Conservation (phyloP, 139 green algal genomes). For the Trebouxia sp. region DNA sequence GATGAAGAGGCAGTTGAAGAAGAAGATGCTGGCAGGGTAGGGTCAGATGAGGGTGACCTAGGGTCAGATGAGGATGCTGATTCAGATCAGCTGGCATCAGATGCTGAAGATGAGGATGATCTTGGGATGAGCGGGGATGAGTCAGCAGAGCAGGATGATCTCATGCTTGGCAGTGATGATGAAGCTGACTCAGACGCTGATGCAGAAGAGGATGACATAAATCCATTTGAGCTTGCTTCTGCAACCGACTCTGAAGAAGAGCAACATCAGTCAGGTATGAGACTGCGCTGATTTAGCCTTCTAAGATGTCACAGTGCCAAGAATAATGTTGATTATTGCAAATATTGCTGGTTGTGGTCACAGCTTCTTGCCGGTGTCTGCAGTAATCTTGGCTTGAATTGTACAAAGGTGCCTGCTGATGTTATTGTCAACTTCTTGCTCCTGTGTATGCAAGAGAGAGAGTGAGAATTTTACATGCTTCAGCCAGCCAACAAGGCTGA, state of each 20-base stretch:
- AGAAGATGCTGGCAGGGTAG: not conserved
- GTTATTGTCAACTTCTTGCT: no score
- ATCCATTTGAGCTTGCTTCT: constrained; percentile 18
- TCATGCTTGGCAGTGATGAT: not conserved
- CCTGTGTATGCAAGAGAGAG: no score
- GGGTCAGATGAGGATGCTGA: not conserved
- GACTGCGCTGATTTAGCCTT: not conserved
- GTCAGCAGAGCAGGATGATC: not conserved
- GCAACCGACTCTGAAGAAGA: constrained; percentile 24
- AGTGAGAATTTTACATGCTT: no score
- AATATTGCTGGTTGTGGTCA: not conserved
- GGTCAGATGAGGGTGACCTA: not conserved
- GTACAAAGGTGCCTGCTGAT: no score
- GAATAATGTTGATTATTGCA: not conserved
- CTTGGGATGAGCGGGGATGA: not conserved
- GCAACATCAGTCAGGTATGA: not conserved
- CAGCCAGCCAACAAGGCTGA: no score
- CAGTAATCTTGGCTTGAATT: no score
- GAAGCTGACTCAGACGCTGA: not conserved
- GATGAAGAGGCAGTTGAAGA: not conserved
- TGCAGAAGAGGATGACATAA: constrained; percentile 20
- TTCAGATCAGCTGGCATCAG: not conserved
- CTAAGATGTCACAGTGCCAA: not conserved
- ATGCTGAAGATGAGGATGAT: not conserved
- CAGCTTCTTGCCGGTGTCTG: not conserved